phyloP scores from a whole-genome alignment of 2,329 filamentous ascomycete species.

The Talaromyces albobiverticillius region DNA sequence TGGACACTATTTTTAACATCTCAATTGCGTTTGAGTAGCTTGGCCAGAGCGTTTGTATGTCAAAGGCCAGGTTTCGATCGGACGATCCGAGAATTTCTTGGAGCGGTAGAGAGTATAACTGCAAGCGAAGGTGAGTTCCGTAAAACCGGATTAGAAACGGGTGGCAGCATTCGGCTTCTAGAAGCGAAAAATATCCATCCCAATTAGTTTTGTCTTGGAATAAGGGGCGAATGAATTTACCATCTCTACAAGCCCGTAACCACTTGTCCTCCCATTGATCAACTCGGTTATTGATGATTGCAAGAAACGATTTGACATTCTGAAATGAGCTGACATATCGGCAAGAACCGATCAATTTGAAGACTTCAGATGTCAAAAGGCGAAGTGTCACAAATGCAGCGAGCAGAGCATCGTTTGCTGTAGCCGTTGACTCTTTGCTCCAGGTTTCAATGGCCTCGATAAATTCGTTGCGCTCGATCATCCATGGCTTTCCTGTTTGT shows the following conservation, averaged over 20 bases:
- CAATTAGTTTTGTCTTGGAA: too few species aligned
- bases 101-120: conserved; percentile 36
- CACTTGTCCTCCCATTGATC: conserved; percentile 14
- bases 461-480: conserved; percentile 40
- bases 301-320: conserved; percentile 2
- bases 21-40: conserved; percentile 25
- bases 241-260: neutral
- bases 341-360: conserved; percentile 20
- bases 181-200: too few species aligned
- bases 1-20: conserved; percentile 31
- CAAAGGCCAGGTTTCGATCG: conserved; percentile 19
- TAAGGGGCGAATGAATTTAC: too few species aligned
- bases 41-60: conserved; percentile 23
- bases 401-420: conserved; percentile 31
- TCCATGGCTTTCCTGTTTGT: conserved; percentile 42
- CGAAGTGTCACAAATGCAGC: conserved; percentile 37
- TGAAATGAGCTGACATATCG: neutral
- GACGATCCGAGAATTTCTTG: conserved; percentile 27
- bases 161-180: conserved; percentile 28
- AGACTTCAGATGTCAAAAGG: conserved; percentile 34
- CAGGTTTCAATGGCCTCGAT: conserved; percentile 35
- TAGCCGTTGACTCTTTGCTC: conserved; percentile 27
- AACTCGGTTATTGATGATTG: conserved; percentile 10
- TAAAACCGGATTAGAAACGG: conserved; percentile 39
- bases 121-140: conserved; percentile 35